Percentiles rank a stretch among this genome's conserved stretches.
These are phyloP conservation scores for Firmiana major DNA, from an alignment of 345 rosid genomes.

Conservation along the genomic window DNA sequence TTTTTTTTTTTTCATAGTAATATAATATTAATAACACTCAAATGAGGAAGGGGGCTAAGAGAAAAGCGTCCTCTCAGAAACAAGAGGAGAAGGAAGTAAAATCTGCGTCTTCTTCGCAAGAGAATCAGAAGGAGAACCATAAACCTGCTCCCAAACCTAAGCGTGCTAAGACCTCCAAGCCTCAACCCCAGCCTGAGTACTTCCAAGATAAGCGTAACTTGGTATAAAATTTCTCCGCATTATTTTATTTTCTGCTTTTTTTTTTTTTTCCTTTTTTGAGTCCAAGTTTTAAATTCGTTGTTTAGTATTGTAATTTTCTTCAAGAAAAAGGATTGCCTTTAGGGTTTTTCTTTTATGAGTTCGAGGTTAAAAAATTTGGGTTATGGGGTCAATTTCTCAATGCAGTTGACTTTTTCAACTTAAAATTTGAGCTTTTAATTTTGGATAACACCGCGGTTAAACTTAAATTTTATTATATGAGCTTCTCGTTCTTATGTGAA, in stretches of 20 bases:
- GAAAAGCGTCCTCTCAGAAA: slow-evolving; percentile 29
- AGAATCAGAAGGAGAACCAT: slow-evolving; percentile 16
- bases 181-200: slow-evolving; percentile 65
- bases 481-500: not conserved
- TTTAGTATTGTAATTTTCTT: not conserved
- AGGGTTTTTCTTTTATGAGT: not conserved
- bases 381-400: not conserved
- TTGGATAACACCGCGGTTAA: not conserved
- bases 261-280: not conserved
- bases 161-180: slow-evolving; percentile 46
- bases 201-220: slow-evolving; percentile 81
- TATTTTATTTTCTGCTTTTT: not conserved
- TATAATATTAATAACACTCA: not conserved
- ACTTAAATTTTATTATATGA: too few relatives aligned
- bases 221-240: slow-evolving; percentile 33
- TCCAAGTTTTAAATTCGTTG: not conserved
- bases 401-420: not conserved
- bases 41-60: slow-evolving; percentile 50
- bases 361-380: not conserved
- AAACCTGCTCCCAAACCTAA: slow-evolving; percentile 47
- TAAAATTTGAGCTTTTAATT: not conserved
- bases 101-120: slow-evolving; percentile 21
- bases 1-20: not conserved
- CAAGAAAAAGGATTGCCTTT: not conserved
- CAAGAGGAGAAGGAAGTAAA: slow-evolving; percentile 22